Conservation (phyloP, 176 grass and related monocot genomes). For the Ampelocalamus luodianensis region DNA sequence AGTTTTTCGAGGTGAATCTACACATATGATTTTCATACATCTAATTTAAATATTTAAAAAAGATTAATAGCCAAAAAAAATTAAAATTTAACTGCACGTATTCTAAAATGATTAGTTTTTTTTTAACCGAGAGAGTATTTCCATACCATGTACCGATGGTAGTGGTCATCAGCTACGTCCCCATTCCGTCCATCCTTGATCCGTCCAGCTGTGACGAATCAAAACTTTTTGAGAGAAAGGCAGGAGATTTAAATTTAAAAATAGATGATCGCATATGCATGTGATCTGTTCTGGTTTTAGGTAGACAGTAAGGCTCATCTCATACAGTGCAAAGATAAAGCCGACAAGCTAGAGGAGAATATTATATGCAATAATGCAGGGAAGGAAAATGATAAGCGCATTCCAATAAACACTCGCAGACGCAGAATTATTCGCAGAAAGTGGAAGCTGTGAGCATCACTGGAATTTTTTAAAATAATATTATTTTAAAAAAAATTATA, state of each 20-base stretch:
- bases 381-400: not conserved
- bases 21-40: too few species aligned
- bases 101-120: too few species aligned
- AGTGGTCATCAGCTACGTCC: slow-evolving; percentile 55
- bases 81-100: too few species aligned
- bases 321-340: not conserved
- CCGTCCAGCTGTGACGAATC: not conserved
- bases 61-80: too few species aligned
- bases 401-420: not conserved
- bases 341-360: too few species aligned
- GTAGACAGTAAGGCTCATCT: not conserved
- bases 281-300: not conserved
- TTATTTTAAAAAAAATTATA: too few species aligned
- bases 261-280: not conserved
- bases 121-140: not conserved
- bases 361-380: not conserved
- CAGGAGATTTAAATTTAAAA: not conserved
- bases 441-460: not conserved
- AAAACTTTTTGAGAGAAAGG: not conserved
- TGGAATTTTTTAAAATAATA: too few species aligned
- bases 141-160: slow-evolving; percentile 54
- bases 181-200: slow-evolving; percentile 46
- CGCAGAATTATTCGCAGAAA: not conserved
- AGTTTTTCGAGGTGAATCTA: too few species aligned
- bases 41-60: too few species aligned